Conservation (phyloP, 176 grass and related monocot genomes). For the Zoysia japonica region DNA sequence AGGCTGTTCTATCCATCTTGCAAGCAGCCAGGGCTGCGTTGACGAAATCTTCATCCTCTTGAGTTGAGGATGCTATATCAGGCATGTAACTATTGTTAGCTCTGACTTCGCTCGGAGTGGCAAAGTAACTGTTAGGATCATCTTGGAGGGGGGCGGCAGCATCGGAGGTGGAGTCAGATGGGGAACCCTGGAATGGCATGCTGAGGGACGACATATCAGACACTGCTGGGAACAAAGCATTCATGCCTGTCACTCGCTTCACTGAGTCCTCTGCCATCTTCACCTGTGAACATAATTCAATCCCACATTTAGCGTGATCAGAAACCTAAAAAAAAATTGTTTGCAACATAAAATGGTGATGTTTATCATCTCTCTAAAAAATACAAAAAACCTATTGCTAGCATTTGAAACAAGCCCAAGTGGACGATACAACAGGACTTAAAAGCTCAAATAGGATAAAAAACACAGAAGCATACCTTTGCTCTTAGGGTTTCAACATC, state of each 20-base stretch:
- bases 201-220: constrained; percentile 64
- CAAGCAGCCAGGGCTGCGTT: constrained; percentile 9
- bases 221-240: constrained; percentile 36
- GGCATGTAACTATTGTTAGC: constrained; percentile 37
- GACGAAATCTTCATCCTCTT: constrained; percentile 39
- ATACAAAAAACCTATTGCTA: neutral
- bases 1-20: constrained; percentile 50
- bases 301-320: neutral
- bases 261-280: constrained; percentile 91
- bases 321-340: neutral
- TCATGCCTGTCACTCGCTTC: constrained; percentile 69
- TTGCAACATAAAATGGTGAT: neutral
- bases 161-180: constrained; percentile 58
- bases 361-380: constrained; percentile 2
- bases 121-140: constrained; percentile 56
- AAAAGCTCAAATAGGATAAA: neutral
- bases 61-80: constrained; percentile 31
- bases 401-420: constrained; percentile 2
- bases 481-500: constrained; percentile 79
- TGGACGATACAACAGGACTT: neutral
- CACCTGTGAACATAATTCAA: constrained; percentile 52
- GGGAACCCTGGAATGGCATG: constrained; percentile 54
- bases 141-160: constrained; percentile 51
- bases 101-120: constrained; percentile 23
- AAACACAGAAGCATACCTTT: constrained; percentile 47